A percentile compares a stretch with the other conserved stretches of the same genome.
phyloP scores from a whole-genome alignment of 75 land plant species.

The Sequoia sempervirens region DNA sequence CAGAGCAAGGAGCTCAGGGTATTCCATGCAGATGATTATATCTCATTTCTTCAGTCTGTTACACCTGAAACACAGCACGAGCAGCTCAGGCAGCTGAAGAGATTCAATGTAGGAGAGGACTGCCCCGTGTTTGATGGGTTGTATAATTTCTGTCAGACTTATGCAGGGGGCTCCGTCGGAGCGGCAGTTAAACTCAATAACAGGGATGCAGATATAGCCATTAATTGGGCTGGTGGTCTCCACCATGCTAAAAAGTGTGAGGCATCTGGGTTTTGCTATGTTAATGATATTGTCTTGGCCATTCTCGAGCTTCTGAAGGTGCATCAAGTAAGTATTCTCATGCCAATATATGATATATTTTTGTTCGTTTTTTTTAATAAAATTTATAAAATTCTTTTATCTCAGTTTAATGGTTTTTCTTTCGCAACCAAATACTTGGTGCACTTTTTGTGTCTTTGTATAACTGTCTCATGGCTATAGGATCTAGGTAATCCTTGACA shows the following conservation, averaged over 20 bases:
- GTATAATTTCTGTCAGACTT: slow-evolving; percentile 45
- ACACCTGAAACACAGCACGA: slow-evolving; percentile 33
- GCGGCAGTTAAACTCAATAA: slow-evolving; percentile 46
- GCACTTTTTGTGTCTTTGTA: not conserved
- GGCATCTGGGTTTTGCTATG: slow-evolving; percentile 57
- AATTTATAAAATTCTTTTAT: not conserved
- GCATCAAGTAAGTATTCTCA: slow-evolving; percentile 21
- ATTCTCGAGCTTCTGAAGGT: slow-evolving; percentile 51
- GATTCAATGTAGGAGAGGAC: slow-evolving; percentile 43
- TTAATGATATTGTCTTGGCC: slow-evolving; percentile 52
- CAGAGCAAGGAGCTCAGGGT: slow-evolving; percentile 30
- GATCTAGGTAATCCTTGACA: not conserved
- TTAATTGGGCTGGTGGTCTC: slow-evolving; percentile 55
- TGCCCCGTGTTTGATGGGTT: slow-evolving; percentile 50
- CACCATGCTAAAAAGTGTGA: slow-evolving; percentile 62
- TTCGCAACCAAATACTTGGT: not conserved
- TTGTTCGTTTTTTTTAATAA: too few relatives aligned
- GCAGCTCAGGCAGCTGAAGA: slow-evolving; percentile 10
- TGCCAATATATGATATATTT: not conserved
- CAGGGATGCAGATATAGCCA: slow-evolving; percentile 40
- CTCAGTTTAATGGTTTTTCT: not conserved
- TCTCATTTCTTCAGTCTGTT: slow-evolving; percentile 42
- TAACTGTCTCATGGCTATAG: not conserved
- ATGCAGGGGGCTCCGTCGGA: slow-evolving; percentile 49
- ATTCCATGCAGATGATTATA: slow-evolving; percentile 49